Evolutionary conservation across 108 stramenopile species (phyloP).

Genomic region (Cyclotella atomus): DNA sequence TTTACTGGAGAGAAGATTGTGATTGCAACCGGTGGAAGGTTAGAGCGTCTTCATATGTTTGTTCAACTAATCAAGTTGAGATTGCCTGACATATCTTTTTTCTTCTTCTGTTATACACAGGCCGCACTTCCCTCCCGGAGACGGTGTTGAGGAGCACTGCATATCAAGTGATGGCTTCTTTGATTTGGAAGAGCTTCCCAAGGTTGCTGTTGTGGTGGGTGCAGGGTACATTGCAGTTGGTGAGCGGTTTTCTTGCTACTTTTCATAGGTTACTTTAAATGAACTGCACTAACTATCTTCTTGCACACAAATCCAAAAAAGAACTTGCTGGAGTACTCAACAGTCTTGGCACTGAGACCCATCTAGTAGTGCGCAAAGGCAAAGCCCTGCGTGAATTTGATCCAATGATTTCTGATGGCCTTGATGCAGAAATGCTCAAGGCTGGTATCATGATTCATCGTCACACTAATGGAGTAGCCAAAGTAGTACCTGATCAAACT

Average conservation of each 20-base stretch:
- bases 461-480: constrained; percentile 69
- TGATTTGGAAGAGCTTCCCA: constrained; percentile 84
- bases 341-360: constrained; percentile 75
- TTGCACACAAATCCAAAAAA: neutral
- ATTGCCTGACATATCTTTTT: too few species aligned
- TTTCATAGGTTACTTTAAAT: neutral
- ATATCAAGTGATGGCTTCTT: constrained; percentile 95
- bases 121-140: constrained; percentile 70
- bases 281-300: neutral
- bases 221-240: constrained; percentile 96
- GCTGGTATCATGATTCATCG: constrained; percentile 76
- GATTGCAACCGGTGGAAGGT: constrained; percentile 94
- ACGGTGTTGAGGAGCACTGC: constrained; percentile 74
- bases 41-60: too few species aligned
- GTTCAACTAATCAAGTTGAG: too few species aligned
- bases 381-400: constrained; percentile 86
- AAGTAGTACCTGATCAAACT: constrained; percentile 52
- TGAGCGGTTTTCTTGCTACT: neutral
- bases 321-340: constrained; percentile 93
- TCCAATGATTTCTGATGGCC: constrained; percentile 66
- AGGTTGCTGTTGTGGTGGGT: constrained; percentile 92
- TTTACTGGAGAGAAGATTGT: constrained; percentile 74
- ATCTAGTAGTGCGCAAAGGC: constrained; percentile 66
- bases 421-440: constrained; percentile 75
- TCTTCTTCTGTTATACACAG: too few species aligned